Percentiles rank a stretch among this genome's conserved stretches.
These are phyloP conservation scores for Singerocomus rubriflavus DNA, from an alignment of 1,284 basidiomycete species.

Conservation along the genomic window DNA sequence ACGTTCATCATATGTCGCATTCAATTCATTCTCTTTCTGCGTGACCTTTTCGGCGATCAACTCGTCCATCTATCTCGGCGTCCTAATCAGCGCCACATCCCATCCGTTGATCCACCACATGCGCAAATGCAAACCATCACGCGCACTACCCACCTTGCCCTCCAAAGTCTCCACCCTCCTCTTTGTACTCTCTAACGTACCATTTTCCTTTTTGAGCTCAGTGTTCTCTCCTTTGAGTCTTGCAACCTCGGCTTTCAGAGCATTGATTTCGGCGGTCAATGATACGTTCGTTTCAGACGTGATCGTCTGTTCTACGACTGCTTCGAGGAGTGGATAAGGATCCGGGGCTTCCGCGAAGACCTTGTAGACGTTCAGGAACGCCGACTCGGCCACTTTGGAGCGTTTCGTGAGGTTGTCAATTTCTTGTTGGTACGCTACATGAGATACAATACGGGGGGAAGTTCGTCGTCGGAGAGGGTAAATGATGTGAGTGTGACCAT, in stretches of 20 bases:
- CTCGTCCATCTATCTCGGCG: conserved; percentile 73
- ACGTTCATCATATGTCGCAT: conserved; percentile 94
- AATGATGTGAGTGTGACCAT: neutral
- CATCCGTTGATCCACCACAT: neutral
- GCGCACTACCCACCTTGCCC: conserved; percentile 59
- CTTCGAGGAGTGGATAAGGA: conserved; percentile 93
- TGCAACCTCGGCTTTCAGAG: conserved; percentile 71
- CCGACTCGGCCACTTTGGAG: conserved; percentile 88
- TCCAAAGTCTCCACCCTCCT: conserved; percentile 79
- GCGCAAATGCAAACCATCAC: neutral
- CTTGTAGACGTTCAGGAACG: conserved; percentile 93
- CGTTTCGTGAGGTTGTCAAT: conserved; percentile 96
- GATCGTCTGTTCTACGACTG: conserved; percentile 89
- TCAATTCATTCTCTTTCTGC: conserved; percentile 92
- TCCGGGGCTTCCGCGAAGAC: conserved; percentile 92
- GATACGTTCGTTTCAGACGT: conserved; percentile 50
- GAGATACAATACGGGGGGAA: neutral
- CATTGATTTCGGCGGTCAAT: conserved; percentile 57
- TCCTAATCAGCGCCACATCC: neutral
- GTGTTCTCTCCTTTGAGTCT: conserved; percentile 77
- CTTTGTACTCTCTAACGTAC: conserved; percentile 61
- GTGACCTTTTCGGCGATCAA: conserved; percentile 81
- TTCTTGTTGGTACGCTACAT: conserved; percentile 88
- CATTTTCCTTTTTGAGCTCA: conserved; percentile 66
- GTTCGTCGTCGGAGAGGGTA: neutral